Percentiles rank a stretch among this genome's conserved stretches.
Conservation (phyloP, 352 stramenopile species). For the Pythium brachiatum region DNA sequence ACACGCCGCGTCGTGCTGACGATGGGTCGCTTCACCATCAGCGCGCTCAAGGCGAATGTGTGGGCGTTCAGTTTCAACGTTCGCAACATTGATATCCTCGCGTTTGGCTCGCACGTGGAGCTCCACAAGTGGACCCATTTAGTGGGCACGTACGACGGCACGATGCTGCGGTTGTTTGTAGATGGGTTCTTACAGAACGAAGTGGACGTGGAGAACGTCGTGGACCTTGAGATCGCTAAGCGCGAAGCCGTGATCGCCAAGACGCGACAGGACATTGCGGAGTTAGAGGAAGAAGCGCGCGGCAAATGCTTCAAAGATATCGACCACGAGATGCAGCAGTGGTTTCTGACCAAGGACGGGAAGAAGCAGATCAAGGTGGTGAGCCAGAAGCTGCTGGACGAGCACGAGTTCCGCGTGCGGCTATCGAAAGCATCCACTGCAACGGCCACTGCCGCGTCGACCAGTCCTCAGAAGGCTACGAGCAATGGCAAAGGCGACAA, state of each 20-base stretch:
- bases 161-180: slow-evolving; percentile 79
- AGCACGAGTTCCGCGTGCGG: slow-evolving; percentile 79
- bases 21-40: slow-evolving; percentile 73
- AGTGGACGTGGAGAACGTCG: slow-evolving; percentile 66
- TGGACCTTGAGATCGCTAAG: slow-evolving; percentile 67
- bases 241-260: slow-evolving; percentile 64
- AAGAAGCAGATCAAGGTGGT: slow-evolving; percentile 54
- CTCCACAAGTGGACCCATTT: slow-evolving; percentile 84
- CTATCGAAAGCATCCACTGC: slow-evolving; percentile 50
- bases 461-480: not conserved
- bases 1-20: slow-evolving; percentile 66
- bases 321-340: slow-evolving; percentile 53
- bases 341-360: slow-evolving; percentile 76
- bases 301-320: slow-evolving; percentile 72
- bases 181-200: slow-evolving; percentile 69
- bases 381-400: slow-evolving; percentile 73
- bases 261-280: slow-evolving; percentile 69
- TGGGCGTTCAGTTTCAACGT: slow-evolving; percentile 84
- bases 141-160: slow-evolving; percentile 87
- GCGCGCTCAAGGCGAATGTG: slow-evolving; percentile 62
- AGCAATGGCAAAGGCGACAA: slow-evolving; percentile 1
- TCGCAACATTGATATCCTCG: slow-evolving; percentile 72
- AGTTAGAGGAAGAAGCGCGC: slow-evolving; percentile 73
- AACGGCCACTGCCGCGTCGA: slow-evolving; percentile 4
- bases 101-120: slow-evolving; percentile 48